phyloP scores from a whole-genome alignment of 169 alveolate genomes.

The Eimeria maxima region DNA sequence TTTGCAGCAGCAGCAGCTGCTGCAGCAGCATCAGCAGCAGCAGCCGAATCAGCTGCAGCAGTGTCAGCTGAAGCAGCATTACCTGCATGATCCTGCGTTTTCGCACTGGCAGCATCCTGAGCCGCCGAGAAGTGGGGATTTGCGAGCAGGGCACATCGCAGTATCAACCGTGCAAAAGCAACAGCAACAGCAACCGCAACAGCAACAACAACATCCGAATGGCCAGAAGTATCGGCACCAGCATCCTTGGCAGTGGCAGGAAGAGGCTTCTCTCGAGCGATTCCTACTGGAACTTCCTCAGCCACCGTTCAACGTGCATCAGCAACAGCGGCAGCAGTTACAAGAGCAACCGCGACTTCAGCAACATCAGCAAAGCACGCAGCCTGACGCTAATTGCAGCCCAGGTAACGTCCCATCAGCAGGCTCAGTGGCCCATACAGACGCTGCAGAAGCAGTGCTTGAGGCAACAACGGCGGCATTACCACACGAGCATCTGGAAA shows the following conservation, averaged over 20 bases:
- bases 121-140: slow-evolving; percentile 14
- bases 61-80: background rate
- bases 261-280: slow-evolving; percentile 43
- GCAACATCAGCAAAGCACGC: slow-evolving; percentile 49
- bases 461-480: slow-evolving; percentile 32
- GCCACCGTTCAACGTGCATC: slow-evolving; percentile 16
- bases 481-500: background rate
- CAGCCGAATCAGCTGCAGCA: background rate
- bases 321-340: slow-evolving; percentile 4
- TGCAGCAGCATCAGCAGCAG: background rate
- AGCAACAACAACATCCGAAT: slow-evolving; percentile 4
- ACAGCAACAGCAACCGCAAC: slow-evolving; percentile 35
- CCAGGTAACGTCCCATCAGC: background rate
- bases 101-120: background rate
- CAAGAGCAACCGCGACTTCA: background rate
- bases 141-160: background rate
- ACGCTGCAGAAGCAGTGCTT: background rate
- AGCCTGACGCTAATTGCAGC: background rate
- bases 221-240: slow-evolving; percentile 35
- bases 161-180: background rate
- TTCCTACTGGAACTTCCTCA: slow-evolving; percentile 37
- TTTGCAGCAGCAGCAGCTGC: background rate
- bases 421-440: background rate
- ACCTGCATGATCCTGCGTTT: background rate
- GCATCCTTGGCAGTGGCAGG: slow-evolving; percentile 40